Conservation (phyloP, 1,284 basidiomycete species). For the Chiua sp. region DNA sequence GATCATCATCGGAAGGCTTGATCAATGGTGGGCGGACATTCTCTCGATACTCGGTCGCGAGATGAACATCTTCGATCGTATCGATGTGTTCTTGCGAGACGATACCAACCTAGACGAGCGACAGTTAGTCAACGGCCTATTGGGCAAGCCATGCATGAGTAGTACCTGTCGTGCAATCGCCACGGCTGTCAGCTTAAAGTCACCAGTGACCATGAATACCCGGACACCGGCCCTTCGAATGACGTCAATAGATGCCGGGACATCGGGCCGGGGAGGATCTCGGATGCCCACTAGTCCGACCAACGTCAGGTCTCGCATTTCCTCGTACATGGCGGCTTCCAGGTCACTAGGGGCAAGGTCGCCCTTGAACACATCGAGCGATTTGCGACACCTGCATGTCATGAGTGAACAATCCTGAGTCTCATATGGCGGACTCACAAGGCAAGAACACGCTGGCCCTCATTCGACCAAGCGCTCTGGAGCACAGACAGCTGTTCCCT, state of each 20-base stretch:
- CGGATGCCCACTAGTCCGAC: slow-evolving; percentile 66
- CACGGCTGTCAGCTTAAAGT: slow-evolving; percentile 50
- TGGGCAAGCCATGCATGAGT: background rate
- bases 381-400: slow-evolving; percentile 23
- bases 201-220: slow-evolving; percentile 64
- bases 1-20: slow-evolving; percentile 36
- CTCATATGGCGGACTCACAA: slow-evolving; percentile 31
- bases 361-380: slow-evolving; percentile 32
- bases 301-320: slow-evolving; percentile 51
- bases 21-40: slow-evolving; percentile 22
- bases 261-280: slow-evolving; percentile 62
- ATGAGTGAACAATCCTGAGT: background rate
- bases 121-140: background rate
- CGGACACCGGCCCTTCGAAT: slow-evolving; percentile 53
- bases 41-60: slow-evolving; percentile 20
- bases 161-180: slow-evolving; percentile 49
- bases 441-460: slow-evolving; percentile 68
- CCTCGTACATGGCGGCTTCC: slow-evolving; percentile 43
- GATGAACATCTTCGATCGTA: slow-evolving; percentile 42
- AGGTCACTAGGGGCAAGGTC: slow-evolving; percentile 38
- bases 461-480: slow-evolving; percentile 58
- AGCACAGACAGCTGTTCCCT: slow-evolving; percentile 38
- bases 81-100: slow-evolving; percentile 54
- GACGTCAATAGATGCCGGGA: slow-evolving; percentile 49
- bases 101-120: slow-evolving; percentile 56